Conservation (phyloP, 208 protist genomes). For the Acanthamoeba quina region DNA sequence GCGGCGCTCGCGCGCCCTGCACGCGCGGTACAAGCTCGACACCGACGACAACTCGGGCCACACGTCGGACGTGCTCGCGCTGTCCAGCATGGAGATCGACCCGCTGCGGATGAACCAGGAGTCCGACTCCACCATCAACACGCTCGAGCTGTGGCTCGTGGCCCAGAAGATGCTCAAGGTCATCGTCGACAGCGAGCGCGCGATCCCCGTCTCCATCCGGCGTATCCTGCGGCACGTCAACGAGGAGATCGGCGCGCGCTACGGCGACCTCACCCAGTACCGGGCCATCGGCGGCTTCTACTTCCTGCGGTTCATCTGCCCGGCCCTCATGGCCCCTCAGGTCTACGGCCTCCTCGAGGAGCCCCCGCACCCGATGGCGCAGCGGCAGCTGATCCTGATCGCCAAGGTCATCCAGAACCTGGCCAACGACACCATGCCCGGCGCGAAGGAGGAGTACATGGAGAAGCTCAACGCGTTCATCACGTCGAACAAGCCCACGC, state of each 20-base stretch:
- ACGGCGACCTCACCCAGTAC: conserved; percentile 27
- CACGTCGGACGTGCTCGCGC: conserved; percentile 29
- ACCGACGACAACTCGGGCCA: conserved; percentile 56
- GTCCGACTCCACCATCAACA: conserved; percentile 63
- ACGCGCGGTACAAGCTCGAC: conserved; percentile 54
- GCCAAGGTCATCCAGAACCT: conserved; percentile 67
- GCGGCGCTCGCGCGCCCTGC: background rate
- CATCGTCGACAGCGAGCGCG: conserved; percentile 37
- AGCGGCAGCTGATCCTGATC: conserved; percentile 57
- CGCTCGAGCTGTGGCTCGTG: conserved; percentile 65
- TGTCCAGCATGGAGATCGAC: conserved; percentile 56
- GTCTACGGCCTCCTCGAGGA: conserved; percentile 65
- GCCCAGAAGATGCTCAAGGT: conserved; percentile 70
- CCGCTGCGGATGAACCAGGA: conserved; percentile 40
- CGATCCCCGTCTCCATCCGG: conserved; percentile 30
- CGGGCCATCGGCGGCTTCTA: conserved; percentile 49
- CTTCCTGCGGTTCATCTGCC: conserved; percentile 69
- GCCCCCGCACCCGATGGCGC: conserved; percentile 23
- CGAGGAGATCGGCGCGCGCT: conserved; percentile 42
- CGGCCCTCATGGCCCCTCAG: conserved; percentile 68
- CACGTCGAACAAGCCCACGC: conserved; percentile 38
- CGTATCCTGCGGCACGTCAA: conserved; percentile 34
- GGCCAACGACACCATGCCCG: conserved; percentile 67
- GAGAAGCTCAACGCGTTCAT: conserved; percentile 70
- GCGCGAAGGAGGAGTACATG: conserved; percentile 73